These are phyloP conservation scores for Naganishia albida DNA, from an alignment of 1,284 basidiomycete species.

Conservation along the genomic window DNA sequence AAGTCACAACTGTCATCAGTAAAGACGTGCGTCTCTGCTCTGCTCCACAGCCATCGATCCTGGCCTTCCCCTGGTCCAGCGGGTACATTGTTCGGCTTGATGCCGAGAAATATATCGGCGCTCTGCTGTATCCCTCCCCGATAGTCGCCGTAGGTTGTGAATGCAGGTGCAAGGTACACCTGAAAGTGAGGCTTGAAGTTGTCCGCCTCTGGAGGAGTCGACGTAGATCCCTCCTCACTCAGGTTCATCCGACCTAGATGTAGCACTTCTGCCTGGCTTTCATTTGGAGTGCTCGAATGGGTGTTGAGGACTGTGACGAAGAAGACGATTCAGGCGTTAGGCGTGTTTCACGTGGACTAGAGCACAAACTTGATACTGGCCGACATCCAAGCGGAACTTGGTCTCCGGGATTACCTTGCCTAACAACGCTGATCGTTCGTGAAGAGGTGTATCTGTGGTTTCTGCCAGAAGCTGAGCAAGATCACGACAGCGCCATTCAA, in stretches of 20 bases:
- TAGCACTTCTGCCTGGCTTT: background rate
- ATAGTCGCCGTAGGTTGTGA: background rate
- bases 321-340: background rate
- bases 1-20: slow-evolving; percentile 65
- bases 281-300: background rate
- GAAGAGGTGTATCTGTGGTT: background rate
- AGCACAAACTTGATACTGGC: background rate
- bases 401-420: slow-evolving; percentile 23
- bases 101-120: slow-evolving; percentile 69
- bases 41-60: slow-evolving; percentile 72
- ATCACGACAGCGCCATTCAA: slow-evolving; percentile 21
- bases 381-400: slow-evolving; percentile 25
- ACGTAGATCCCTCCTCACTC: no score
- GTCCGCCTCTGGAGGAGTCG: background rate
- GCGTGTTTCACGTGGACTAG: background rate
- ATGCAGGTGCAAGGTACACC: slow-evolving; percentile 15
- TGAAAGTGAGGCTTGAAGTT: slow-evolving; percentile 8
- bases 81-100: slow-evolving; percentile 66
- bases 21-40: slow-evolving; percentile 68
- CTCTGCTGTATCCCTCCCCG: slow-evolving; percentile 57
- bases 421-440: slow-evolving; percentile 17
- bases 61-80: slow-evolving; percentile 65
- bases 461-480: background rate
- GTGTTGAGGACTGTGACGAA: background rate
- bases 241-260: background rate